Conservation (phyloP, 169 alveolate genomes). For the Plasmodium vinckei region DNA sequence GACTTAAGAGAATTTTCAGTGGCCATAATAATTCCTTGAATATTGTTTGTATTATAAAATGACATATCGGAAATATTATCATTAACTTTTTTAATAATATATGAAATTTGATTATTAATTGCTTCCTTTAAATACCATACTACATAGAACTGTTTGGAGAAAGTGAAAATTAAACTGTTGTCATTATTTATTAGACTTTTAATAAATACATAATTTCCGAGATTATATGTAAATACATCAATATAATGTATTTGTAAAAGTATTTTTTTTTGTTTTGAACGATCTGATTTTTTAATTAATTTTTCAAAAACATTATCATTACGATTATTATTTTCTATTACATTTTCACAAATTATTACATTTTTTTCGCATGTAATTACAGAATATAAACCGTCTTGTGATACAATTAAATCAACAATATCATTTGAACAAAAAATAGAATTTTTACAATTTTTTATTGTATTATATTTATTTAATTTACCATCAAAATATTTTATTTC, state of each 20-base stretch:
- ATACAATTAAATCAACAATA: constrained; percentile 44
- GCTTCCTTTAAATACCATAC: constrained; percentile 49
- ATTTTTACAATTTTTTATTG: constrained; percentile 50
- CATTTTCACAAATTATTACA: constrained; percentile 40
- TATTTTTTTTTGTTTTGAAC: constrained; percentile 32
- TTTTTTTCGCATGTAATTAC: constrained; percentile 47
- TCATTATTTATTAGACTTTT: constrained; percentile 26
- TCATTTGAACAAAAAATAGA: constrained; percentile 30
- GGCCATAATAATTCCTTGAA: constrained; percentile 33
- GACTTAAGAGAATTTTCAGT: constrained; percentile 43
- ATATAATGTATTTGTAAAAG: constrained; percentile 30
- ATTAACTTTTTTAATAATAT: constrained; percentile 30
- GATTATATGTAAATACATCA: constrained; percentile 44
- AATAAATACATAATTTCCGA: constrained; percentile 45
- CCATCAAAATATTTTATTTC: constrained; percentile 74
- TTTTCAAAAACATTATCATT: constrained; percentile 33
- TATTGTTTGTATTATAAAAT: constrained; percentile 14
- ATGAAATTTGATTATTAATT: constrained; percentile 21
- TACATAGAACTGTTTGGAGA: constrained; percentile 41
- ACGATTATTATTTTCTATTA: constrained; percentile 16
- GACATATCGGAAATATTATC: constrained; percentile 46
- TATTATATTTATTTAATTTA: constrained; percentile 41
- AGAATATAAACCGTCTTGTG: constrained; percentile 40
- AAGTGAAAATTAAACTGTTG: constrained; percentile 23
- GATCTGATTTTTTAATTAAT: constrained; percentile 34